Base-by-base conservation (phyloP, 31 red algal genomes). In the Endocladia muricata region DNA sequence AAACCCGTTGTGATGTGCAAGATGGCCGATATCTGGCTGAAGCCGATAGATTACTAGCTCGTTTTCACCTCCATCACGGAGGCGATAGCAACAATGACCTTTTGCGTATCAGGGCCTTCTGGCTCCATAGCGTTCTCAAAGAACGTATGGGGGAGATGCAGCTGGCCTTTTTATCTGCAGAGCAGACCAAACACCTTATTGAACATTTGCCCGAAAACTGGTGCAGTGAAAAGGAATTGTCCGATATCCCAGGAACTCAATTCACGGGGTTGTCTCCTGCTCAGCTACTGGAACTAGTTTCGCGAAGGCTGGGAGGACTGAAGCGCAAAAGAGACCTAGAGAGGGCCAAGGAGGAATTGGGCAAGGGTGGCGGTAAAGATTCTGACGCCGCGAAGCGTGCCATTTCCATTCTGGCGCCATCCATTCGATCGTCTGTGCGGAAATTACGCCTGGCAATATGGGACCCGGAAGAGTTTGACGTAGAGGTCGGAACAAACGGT, bases 91-190 rank as follows among this genome's bases (percentile, higher is more conserved):
- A 76, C 11, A 35, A 43, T 6, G 30, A 22, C 54, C 73, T 73
- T 60, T 42, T 83, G 3, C 34, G 68, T 26, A 37, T 83, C 22
- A 49, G 79, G 29, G 22, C 62, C 48, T 32, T 54, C 15, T 83
- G 79, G 79, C 54, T 73, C 40, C 42, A 68, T 37, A 58, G 65
- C 28, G 52, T 63, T 21, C 35, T 83, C 4, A 35, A 85, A 57
- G 82, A 85, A 28, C 76, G 70, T 36, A 25, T 30, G 54, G 82
- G 70, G 42, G 59, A 85, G 51, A 88, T 88, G 84, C 84, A 88
- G 41, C 30, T 41, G 29, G 61, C 84, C 15, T 79, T 72, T 36
- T 38, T 64, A 22, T 30, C 30, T 22, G 73, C 74, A 7, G 54
- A 48, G 39, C 44, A 79, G n/a, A 68, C 74, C 26, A 38, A 79